Percentiles rank a stretch among this genome's conserved stretches.
Conservation (phyloP, 1,284 basidiomycete genomes). For the Naganishia cerealis region DNA sequence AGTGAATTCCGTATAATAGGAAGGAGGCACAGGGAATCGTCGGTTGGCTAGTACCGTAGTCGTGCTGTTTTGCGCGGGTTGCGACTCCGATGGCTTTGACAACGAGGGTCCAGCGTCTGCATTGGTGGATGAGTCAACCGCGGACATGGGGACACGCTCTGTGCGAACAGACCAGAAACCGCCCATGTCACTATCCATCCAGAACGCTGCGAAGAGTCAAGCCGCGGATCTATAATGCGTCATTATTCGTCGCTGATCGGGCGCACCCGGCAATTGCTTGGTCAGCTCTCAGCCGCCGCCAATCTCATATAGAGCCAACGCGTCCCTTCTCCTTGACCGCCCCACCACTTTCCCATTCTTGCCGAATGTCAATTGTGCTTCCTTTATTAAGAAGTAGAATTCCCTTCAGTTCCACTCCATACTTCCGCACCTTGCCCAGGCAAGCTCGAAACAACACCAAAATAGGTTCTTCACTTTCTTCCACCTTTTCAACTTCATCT, state of each 20-base stretch:
- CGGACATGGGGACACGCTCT: neutral
- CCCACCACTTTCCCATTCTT: neutral
- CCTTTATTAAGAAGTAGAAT: slow-evolving; percentile 8
- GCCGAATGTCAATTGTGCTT: slow-evolving; percentile 27
- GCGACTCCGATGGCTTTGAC: slow-evolving; percentile 3
- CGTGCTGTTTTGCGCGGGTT: slow-evolving; percentile 15
- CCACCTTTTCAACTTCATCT: slow-evolving; percentile 40
- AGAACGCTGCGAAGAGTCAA: neutral
- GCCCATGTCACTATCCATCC: neutral
- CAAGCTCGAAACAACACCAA: slow-evolving; percentile 38
- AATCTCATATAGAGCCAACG: slow-evolving; percentile 9
- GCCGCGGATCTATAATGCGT: slow-evolving; percentile 1
- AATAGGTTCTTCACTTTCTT: slow-evolving; percentile 50
- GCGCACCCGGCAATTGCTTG: slow-evolving; percentile 22
- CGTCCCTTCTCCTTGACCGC: neutral
- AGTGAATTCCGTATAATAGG: slow-evolving; percentile 34
- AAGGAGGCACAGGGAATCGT: slow-evolving; percentile 33
- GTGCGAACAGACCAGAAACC: neutral
- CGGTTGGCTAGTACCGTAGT: slow-evolving; percentile 28
- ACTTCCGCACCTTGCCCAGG: slow-evolving; percentile 8
- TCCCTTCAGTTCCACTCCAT: neutral
- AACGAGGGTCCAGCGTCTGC: slow-evolving; percentile 22
- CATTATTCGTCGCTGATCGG: neutral
- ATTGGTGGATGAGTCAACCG: neutral
- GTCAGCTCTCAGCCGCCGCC: neutral